A percentile compares a stretch with the other conserved stretches of the same genome.
phyloP scores from a whole-genome alignment of 139 green algal species.

The Astrephomene gubernaculifera region DNA sequence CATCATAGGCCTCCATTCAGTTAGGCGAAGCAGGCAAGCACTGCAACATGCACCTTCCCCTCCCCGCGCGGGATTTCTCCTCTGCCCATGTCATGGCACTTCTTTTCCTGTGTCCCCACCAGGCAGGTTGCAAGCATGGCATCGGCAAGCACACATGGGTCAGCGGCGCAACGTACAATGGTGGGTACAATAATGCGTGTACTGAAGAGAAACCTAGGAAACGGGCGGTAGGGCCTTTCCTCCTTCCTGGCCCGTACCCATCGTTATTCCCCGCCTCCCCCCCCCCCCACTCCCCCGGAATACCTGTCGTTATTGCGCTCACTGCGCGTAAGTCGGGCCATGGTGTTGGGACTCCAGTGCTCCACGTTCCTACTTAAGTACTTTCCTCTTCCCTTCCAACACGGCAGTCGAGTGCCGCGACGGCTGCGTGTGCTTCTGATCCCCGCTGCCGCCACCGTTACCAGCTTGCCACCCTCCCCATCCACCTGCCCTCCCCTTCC shows the following conservation, averaged over 20 bases:
- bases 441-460: not conserved
- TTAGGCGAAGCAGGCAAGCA: not conserved
- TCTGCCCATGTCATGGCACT: not conserved
- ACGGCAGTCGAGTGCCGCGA: not conserved
- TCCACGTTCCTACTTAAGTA: too few relatives aligned
- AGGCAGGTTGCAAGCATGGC: constrained; percentile 77
- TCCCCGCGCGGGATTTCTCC: not conserved
- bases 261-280: too few relatives aligned
- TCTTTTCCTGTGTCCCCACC: not conserved
- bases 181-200: constrained; percentile 6
- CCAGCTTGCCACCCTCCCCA: too few relatives aligned
- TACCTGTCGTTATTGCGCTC: too few relatives aligned
- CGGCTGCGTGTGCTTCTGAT: not conserved
- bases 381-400: too few relatives aligned
- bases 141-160: constrained; percentile 81
- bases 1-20: not conserved
- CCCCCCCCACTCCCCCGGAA: too few relatives aligned
- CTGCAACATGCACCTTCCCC: not conserved
- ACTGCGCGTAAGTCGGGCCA: not conserved
- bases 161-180: constrained; percentile 73
- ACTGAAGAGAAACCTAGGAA: too few relatives aligned
- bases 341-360: not conserved
- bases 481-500: too few relatives aligned
- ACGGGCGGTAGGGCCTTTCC: too few relatives aligned
- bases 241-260: too few relatives aligned